Evolutionary conservation across 495 filamentous ascomycete genomes (phyloP), one percentile per base, ranked within the genome.

Genomic region (Hyphodiscus hymeniophilus): DNA sequence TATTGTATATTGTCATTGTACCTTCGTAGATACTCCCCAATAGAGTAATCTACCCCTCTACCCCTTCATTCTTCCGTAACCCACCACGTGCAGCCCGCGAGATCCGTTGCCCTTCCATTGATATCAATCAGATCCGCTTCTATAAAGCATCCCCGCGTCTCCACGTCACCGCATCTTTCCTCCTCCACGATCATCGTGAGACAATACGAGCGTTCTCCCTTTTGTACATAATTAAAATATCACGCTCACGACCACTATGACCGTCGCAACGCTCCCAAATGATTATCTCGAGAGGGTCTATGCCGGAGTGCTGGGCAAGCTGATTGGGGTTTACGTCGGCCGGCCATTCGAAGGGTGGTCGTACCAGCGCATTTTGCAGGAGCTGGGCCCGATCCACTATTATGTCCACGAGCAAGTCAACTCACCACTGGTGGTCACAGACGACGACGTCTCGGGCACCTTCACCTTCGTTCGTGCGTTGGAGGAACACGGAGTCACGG

Each of bases 331-430:
- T 8, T 63, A 63, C 32, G 31, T 64, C 15, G 62, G 62, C 16
- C 57, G 62, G 0, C 62, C 62, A 0, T 58, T 64, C 40, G 62
- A 64, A 22, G 58, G 58, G 11, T 64, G 62, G 62, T 57, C 60
- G n/a, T 56, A 64, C 38, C 38, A 63, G 20, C 48, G 51, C 7
- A 64, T 64, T 28, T 2, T 64, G 10, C 6, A 42, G 1, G 44
- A 63, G 21, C 45, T 64, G 0, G 62, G 62, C 20, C 58, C 52
- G 15, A 46, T 64, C n/a, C 51, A 46, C 10, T 55, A 63, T 36
- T 64, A 58, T 35, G 60, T 64, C 16, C 57, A 64, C 40, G 58
- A 63, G 8, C 48, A 31, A 16, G 36, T 61, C 2, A 42, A 42
- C 21, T 3, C 47, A 6, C 62, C 60, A 2, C 28, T 64, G 2